Evolutionary conservation across 768 basidiomycete genomes (phyloP).

Genomic region (Russula brevipes): DNA sequence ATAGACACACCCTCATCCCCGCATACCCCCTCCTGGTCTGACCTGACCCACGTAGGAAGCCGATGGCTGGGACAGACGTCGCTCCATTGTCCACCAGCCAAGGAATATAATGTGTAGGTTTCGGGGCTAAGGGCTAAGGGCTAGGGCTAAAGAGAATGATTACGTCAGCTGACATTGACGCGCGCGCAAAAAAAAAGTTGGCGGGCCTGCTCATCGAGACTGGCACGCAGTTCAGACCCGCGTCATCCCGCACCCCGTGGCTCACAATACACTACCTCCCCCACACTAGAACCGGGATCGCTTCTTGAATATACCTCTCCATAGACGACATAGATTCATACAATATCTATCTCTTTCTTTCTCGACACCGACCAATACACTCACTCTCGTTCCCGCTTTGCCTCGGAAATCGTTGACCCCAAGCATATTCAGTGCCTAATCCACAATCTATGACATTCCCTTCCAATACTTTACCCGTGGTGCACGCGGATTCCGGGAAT

Average conservation of each 20-base stretch:
- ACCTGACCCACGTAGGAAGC: neutral
- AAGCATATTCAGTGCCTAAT: conserved; percentile 20
- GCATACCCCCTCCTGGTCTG: neutral
- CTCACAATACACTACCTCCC: neutral
- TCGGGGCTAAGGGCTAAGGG: too few relatives aligned
- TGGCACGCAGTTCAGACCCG: neutral
- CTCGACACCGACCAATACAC: neutral
- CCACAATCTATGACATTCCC: conserved; percentile 6
- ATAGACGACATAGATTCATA: conserved; percentile 15
- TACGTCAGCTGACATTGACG: conserved; percentile 15
- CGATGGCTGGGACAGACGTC: neutral
- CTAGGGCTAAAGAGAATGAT: neutral
- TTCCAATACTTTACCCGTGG: conserved; percentile 37
- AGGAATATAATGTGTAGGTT: neutral
- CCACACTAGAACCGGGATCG: neutral
- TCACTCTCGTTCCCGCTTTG: neutral
- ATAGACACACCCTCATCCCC: neutral
- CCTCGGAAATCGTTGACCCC: neutral
- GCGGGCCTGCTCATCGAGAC: neutral
- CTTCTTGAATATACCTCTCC: conserved; percentile 1
- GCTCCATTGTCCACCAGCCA: neutral
- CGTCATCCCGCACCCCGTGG: neutral
- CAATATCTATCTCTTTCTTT: neutral
- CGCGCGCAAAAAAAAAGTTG: neutral
- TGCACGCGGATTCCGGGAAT: conserved; percentile 56